These are phyloP conservation scores for Boletus rex-veris DNA, from an alignment of 768 basidiomycete genomes.

Conservation along the genomic window DNA sequence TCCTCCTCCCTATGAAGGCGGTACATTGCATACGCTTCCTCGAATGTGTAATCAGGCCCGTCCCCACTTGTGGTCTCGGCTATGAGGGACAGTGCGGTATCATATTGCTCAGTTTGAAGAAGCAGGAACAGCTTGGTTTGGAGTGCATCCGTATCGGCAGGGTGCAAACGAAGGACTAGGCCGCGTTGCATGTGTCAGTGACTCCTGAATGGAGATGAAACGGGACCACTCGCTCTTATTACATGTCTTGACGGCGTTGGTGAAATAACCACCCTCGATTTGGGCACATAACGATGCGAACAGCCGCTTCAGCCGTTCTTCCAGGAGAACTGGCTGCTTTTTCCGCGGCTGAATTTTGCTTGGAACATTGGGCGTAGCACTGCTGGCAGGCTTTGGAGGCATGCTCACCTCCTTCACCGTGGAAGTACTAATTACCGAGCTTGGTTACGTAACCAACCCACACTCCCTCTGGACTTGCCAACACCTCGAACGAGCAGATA, in stretches of 20 bases:
- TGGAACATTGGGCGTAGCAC: slow-evolving; percentile 3
- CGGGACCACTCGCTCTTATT: slow-evolving; percentile 68
- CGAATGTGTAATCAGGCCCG: slow-evolving; percentile 43
- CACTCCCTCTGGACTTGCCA: background rate
- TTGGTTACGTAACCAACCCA: slow-evolving; percentile 18
- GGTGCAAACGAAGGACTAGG: slow-evolving; percentile 67
- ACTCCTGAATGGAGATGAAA: slow-evolving; percentile 20
- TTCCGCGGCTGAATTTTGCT: slow-evolving; percentile 14
- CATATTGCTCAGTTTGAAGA: slow-evolving; percentile 82
- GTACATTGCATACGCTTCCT: slow-evolving; percentile 81
- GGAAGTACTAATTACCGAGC: slow-evolving; percentile 22
- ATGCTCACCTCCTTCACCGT: slow-evolving; percentile 4
- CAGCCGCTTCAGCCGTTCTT: slow-evolving; percentile 47
- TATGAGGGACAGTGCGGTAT: slow-evolving; percentile 61
- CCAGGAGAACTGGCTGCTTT: slow-evolving; percentile 21
- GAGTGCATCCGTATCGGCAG: slow-evolving; percentile 65
- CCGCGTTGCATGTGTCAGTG: slow-evolving; percentile 15
- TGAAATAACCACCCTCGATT: slow-evolving; percentile 84
- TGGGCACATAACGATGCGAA: slow-evolving; percentile 83
- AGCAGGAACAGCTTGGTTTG: slow-evolving; percentile 86
- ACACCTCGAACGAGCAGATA: slow-evolving; percentile 11
- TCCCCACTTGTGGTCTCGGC: slow-evolving; percentile 15
- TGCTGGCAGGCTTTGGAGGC: slow-evolving; percentile 16
- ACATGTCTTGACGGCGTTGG: slow-evolving; percentile 86
- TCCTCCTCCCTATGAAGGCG: slow-evolving; percentile 75